Conservation (phyloP, 148 eudicot species). For the Vaccinium myrtillus region DNA sequence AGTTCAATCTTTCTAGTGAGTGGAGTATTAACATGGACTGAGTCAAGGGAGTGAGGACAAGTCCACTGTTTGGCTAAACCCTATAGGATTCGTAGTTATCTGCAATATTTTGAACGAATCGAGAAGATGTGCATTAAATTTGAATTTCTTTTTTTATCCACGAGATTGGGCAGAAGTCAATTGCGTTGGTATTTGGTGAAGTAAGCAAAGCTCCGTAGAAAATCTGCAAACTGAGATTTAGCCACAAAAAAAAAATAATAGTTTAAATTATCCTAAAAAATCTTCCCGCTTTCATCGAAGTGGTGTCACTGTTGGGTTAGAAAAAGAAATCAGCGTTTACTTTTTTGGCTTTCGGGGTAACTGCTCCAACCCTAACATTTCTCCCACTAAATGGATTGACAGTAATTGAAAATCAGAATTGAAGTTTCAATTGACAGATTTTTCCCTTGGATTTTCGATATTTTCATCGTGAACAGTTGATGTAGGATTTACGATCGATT, state of each 20-base stretch:
- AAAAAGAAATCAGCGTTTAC: no score
- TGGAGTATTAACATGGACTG: background rate
- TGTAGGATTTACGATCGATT: no score
- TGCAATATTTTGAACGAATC: background rate
- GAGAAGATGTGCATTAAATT: background rate
- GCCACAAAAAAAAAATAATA: no score
- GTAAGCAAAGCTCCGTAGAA: background rate
- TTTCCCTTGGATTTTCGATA: no score
- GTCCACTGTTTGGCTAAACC: background rate
- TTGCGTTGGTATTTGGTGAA: slow-evolving; percentile 7
- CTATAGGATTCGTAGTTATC: background rate
- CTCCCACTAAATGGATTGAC: no score
- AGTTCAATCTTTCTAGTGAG: background rate
- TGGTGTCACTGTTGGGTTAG: background rate
- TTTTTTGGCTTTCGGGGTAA: no score
- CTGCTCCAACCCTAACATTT: no score
- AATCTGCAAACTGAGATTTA: background rate
- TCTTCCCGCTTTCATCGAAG: background rate
- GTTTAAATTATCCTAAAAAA: background rate
- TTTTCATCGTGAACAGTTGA: no score
- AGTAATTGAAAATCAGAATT: no score
- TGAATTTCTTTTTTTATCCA: background rate
- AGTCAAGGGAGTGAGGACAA: background rate
- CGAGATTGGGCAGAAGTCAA: background rate
- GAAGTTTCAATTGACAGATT: no score